Evolutionary conservation across 2,329 filamentous ascomycete genomes (phyloP).

Genomic region (Apiospora saccharicola): DNA sequence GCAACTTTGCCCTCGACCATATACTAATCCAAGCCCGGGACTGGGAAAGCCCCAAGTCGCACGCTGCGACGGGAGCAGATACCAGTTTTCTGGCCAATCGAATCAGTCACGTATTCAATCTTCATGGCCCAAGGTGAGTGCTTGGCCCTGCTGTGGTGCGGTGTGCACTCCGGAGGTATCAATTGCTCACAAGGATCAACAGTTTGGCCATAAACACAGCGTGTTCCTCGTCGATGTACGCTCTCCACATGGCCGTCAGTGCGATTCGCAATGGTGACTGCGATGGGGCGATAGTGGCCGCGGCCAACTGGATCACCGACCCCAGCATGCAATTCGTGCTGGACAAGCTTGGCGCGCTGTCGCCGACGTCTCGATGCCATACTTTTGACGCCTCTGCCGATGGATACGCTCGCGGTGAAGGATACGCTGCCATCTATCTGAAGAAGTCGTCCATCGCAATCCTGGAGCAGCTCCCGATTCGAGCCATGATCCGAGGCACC

Average conservation of each 20-base stretch:
- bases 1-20: constrained; percentile 37
- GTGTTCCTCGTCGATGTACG: constrained; percentile 41
- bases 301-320: constrained; percentile 34
- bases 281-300: constrained; percentile 36
- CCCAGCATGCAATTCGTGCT: constrained; percentile 34
- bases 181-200: background rate
- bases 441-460: constrained; percentile 31
- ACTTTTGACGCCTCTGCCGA: constrained; percentile 54
- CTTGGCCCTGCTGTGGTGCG: background rate
- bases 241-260: constrained; percentile 32
- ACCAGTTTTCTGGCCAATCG: constrained; percentile 42
- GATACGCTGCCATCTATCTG: constrained; percentile 47
- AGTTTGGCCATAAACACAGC: constrained; percentile 42
- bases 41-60: constrained; percentile 35
- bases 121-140: constrained; percentile 37
- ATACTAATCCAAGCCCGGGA: constrained; percentile 33
- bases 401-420: constrained; percentile 61
- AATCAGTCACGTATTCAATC: constrained; percentile 44
- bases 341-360: constrained; percentile 43
- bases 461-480: constrained; percentile 26
- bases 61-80: constrained; percentile 38
- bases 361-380: constrained; percentile 41
- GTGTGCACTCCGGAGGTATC: background rate
- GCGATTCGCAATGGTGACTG: constrained; percentile 34
- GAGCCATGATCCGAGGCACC: constrained; percentile 33